phyloP scores from a whole-genome alignment of 1,284 basidiomycete species.

The Tranzscheliella williamsii region DNA sequence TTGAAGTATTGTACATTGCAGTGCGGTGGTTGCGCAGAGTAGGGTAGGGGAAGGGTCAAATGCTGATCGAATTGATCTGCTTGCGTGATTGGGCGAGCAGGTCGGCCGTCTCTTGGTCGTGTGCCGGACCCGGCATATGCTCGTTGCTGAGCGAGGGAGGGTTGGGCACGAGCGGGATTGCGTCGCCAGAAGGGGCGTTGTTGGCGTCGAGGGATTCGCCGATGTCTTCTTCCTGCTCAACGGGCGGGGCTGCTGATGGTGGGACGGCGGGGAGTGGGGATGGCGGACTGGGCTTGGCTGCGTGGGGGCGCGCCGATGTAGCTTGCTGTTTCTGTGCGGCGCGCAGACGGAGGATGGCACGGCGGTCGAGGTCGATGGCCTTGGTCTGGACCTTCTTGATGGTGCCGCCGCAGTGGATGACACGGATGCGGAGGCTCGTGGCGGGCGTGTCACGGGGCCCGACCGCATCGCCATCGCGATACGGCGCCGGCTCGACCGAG shows the following conservation, averaged over 20 bases:
- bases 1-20: too few species aligned
- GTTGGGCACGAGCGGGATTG: background rate
- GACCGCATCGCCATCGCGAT: background rate
- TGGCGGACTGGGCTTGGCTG: background rate
- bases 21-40: too few species aligned
- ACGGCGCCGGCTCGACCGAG: conserved; percentile 2
- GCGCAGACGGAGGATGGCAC: conserved; percentile 16
- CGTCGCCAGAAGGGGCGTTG: background rate
- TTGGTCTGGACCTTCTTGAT: conserved; percentile 46
- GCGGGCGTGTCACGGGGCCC: too few species aligned
- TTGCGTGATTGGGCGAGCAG: conserved; percentile 19
- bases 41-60: background rate
- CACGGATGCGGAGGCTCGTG: conserved; percentile 22
- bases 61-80: conserved; percentile 16
- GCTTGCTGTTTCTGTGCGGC: conserved; percentile 12
- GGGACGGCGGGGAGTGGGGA: background rate
- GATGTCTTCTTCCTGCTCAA: conserved; percentile 23
- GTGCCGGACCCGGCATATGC: too few species aligned
- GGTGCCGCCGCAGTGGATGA: conserved; percentile 39
- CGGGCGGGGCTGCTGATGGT: background rate
- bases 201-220: conserved; percentile 15
- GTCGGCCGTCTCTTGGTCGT: conserved; percentile 19
- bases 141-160: background rate
- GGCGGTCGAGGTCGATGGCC: conserved; percentile 38
- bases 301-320: background rate